A percentile compares a stretch with the other conserved stretches of the same genome.
Conservation (phyloP, 2,329 filamentous ascomycete genomes). For the Aspergillus novoparasiticus region DNA sequence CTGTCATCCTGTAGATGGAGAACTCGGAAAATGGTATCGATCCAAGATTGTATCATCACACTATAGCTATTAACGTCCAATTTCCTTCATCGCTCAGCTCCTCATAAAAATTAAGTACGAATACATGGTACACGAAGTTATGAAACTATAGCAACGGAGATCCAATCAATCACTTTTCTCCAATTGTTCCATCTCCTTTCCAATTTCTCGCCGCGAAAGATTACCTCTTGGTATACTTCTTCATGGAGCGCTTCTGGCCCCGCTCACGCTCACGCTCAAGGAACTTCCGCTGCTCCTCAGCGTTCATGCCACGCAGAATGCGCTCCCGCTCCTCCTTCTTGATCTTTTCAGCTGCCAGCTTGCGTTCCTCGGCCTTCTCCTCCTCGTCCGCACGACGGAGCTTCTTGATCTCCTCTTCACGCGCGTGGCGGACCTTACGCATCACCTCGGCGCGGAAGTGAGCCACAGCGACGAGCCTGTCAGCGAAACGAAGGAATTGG, state of each 20-base stretch:
- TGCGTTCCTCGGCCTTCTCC: constrained; percentile 65
- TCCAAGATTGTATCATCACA: not conserved
- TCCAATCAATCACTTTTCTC: constrained; percentile 19
- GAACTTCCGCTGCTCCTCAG: constrained; percentile 84
- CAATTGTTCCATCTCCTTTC: constrained; percentile 4
- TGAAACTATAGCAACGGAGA: constrained; percentile 19
- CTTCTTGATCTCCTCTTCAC: constrained; percentile 78
- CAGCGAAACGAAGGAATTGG: constrained; percentile 82
- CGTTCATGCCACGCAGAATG: constrained; percentile 73
- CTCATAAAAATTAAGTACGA: constrained; percentile 19
- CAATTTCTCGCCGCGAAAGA: not conserved
- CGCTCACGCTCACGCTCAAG: constrained; percentile 79
- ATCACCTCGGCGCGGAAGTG: constrained; percentile 90
- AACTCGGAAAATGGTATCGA: not conserved
- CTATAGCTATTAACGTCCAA: constrained; percentile 6
- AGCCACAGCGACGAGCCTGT: constrained; percentile 72
- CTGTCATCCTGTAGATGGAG: not conserved
- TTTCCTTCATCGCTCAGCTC: constrained; percentile 7
- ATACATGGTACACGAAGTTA: constrained; percentile 28
- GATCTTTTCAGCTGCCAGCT: constrained; percentile 56
- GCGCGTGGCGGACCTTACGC: constrained; percentile 77
- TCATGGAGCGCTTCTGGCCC: constrained; percentile 64
- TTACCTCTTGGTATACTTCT: constrained; percentile 61
- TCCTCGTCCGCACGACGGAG: constrained; percentile 79
- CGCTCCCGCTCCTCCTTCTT: constrained; percentile 90